Evolutionary conservation across 2,329 filamentous ascomycete species (phyloP).

Genomic region (Pseudocercospora musae): DNA sequence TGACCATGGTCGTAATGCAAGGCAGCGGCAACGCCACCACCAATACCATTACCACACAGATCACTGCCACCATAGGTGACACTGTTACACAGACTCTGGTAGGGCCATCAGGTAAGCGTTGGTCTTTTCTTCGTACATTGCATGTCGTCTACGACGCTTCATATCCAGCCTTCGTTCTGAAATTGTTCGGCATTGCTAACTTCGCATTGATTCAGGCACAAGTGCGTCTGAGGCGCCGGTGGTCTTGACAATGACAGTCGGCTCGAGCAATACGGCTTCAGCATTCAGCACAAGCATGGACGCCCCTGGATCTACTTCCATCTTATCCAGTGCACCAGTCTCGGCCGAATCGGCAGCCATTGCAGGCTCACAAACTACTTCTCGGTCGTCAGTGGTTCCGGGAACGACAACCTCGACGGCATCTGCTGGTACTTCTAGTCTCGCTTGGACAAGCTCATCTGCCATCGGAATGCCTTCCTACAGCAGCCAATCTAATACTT

Average conservation of each 20-base stretch:
- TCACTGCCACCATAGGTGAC: conserved; percentile 29
- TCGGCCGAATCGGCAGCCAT: neutral
- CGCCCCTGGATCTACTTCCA: conserved; percentile 1
- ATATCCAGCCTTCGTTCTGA: neutral
- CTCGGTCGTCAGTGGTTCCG: neutral
- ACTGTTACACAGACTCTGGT: conserved; percentile 16
- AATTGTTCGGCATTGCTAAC: neutral
- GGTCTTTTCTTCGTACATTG: neutral
- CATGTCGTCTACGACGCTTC: neutral
- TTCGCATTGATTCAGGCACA: neutral
- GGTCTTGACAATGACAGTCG: conserved; percentile 16
- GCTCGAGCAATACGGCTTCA: neutral
- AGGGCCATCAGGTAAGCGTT: conserved; percentile 3
- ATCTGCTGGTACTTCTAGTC: neutral
- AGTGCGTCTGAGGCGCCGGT: neutral
- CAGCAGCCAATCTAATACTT: conserved; percentile 1
- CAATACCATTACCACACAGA: conserved; percentile 26
- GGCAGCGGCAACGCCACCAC: conserved; percentile 27
- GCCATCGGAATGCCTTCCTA: neutral
- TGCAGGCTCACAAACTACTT: neutral
- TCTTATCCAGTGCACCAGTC: neutral
- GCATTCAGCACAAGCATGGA: conserved; percentile 15
- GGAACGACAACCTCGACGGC: neutral
- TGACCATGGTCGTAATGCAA: conserved; percentile 26
- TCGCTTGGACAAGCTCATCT: neutral